Evolutionary conservation across 306 rosid species (phyloP), one percentile per base, ranked within the genome.

Genomic region (Aeschynomene evenia): DNA sequence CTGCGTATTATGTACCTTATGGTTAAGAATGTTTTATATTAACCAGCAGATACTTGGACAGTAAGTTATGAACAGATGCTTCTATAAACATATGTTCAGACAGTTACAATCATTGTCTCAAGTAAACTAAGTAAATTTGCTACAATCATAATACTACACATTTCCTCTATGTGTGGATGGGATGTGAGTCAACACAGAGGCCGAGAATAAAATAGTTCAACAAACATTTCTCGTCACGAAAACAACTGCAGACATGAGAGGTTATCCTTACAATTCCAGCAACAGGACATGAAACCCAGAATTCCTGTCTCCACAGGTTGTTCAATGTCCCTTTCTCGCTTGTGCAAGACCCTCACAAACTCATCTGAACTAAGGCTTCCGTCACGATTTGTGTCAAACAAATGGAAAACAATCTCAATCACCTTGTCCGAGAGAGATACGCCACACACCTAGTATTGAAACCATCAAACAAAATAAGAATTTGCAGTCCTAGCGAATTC

Each of bases 361-460:
- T 94, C 99, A 10, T 85, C 84, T 0, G 73, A 40, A 83, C 89
- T 85, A 70, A 88, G 73, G 60, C 53, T 70, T 55, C 95, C 96
- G 54, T 91, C 99, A 31, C 56, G 21, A 49, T 94, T 94, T 5
- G 84, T 33, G 72, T 94, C 99, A 15, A 94, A 94, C 76, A 91
- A 67, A 68, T 84, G 88, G 68, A 87, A 94, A 50, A 94, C 83
- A 52, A 94, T 84, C 29, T 87, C 85, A 23, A 91, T 80, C 75
- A 91, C 88, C 14, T 70, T 73, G 74, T 83, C 84, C 1, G 88
- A 79, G 50, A 94, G 87, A 79, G 83, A 46, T 7, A 85, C 13
- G 72, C 86, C 87, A 0, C 99, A 94, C 2, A 88, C 96, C 99
- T 94, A 87, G 54, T 63, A 61, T 70, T 57, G 53, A 74, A 79